Evolutionary conservation across 192 early-diverging fungal species (phyloP).

Genomic region (Diversispora epigaea): DNA sequence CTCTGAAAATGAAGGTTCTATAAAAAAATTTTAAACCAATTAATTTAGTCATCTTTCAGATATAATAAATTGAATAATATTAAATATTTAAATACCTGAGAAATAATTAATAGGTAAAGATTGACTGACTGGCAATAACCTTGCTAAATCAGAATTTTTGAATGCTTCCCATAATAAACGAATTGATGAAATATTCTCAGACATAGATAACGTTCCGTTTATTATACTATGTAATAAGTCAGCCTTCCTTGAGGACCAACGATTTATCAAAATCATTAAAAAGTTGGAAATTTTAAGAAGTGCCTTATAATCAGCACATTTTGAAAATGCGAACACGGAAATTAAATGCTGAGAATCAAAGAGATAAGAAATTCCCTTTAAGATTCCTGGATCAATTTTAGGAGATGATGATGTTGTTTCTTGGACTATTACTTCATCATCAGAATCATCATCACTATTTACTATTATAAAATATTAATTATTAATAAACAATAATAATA

Average conservation of each 20-base stretch:
- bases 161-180: conserved; percentile 16
- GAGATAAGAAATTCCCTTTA: conserved; percentile 45
- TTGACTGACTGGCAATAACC: conserved; percentile 23
- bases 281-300: conserved; percentile 46
- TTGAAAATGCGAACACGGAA: conserved; percentile 35
- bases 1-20: conserved; percentile 40
- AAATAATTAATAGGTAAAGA: conserved; percentile 30
- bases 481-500: conserved; percentile 33
- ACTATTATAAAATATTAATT: conserved; percentile 32
- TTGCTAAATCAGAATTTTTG: neutral
- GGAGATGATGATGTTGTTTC: neutral
- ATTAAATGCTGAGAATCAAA: conserved; percentile 41
- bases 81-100: conserved; percentile 36
- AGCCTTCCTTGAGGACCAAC: conserved; percentile 57
- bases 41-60: conserved; percentile 25
- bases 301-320: neutral
- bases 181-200: neutral
- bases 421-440: conserved; percentile 3
- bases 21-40: conserved; percentile 14
- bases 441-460: conserved; percentile 41
- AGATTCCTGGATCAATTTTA: conserved; percentile 38
- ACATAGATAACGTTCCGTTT: conserved; percentile 20
- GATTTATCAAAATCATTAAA: conserved; percentile 54
- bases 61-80: neutral
- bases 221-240: conserved; percentile 53